Percentiles rank a stretch among this genome's conserved stretches.
These are phyloP conservation scores for Melampsora medusae DNA, from an alignment of 1,284 basidiomycete genomes.

Conservation along the genomic window DNA sequence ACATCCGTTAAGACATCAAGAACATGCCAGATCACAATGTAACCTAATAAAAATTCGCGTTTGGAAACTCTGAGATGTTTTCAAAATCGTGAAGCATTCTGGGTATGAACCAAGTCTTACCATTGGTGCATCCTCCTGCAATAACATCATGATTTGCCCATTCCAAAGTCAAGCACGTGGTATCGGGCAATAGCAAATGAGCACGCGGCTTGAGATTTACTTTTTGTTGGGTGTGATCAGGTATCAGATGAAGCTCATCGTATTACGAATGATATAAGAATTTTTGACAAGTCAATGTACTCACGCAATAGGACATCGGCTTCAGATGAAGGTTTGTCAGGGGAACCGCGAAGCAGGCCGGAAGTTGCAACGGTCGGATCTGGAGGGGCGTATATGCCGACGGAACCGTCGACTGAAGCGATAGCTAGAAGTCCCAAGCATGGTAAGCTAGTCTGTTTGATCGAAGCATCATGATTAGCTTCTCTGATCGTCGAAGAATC, in stretches of 20 bases:
- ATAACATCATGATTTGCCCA: constrained; percentile 80
- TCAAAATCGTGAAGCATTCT: constrained; percentile 1
- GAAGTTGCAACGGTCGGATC: constrained; percentile 60
- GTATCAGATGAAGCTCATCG: neutral
- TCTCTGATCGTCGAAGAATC: no score
- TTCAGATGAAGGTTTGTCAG: neutral
- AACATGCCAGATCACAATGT: constrained; percentile 71
- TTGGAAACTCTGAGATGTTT: neutral
- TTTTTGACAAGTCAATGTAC: constrained; percentile 37
- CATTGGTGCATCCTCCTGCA: constrained; percentile 75
- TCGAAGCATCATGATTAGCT: no score
- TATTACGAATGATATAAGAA: constrained; percentile 10
- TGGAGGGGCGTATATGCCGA: constrained; percentile 72
- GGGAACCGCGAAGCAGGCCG: constrained; percentile 44
- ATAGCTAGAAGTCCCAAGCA: constrained; percentile 79
- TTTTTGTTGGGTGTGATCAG: constrained; percentile 56
- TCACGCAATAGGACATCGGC: constrained; percentile 45
- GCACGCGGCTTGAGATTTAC: constrained; percentile 67
- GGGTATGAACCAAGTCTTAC: constrained; percentile 56
- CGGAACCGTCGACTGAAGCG: constrained; percentile 75
- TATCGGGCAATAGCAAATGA: constrained; percentile 69
- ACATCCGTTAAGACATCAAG: constrained; percentile 55
- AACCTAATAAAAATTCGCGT: constrained; percentile 60
- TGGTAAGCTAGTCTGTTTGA: constrained; percentile 53
- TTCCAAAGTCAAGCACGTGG: constrained; percentile 71